Evolutionary conservation across 805 yeast species (phyloP), one percentile per base, ranked within the genome.

Genomic region (Saturnispora sanitii): DNA sequence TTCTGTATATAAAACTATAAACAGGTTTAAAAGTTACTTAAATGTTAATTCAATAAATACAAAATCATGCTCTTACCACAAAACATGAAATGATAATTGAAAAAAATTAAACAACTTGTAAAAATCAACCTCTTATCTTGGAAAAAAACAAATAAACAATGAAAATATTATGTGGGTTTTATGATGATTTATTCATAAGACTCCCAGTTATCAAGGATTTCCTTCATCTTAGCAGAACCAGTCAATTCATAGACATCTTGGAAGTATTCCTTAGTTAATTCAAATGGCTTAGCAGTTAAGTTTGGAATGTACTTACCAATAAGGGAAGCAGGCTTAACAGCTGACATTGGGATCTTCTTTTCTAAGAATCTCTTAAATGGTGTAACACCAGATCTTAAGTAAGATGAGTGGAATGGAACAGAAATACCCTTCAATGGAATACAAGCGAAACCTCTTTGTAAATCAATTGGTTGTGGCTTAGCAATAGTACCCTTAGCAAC

Each of bases 331-430:
- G 95, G 95, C 70, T 90, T 90, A 50, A 92, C 92, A 37, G 96
- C 94, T 55, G 86, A 83, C 70, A 82, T 85, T 49, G 95, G 82
- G 57, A 92, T 82, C 77, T 92, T 90, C 82, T 87, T 92, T 62
- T 80, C 79, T 70, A 92, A 75, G 81, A 92, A 92, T 68, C 87
- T 84, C 74, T 90, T 88, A 85, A 92, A 92, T 56, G 98, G 98
- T 68, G 88, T 90, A 45, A 92, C 99, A 68, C 99, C 99, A 43
- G 92, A 84, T 75, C 90, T 82, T 70, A 92, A 75, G 70, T 94
- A 92, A n/a, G 95, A 81, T 22, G 96, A 87, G 69, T 92, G 99
- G 96, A 92, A 92, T 48, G 99, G 99, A 61, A 92, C 99, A n/a
- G 96, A 86, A 52, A 92, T 92, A 55, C 98, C 98, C 73, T 82